Base-by-base conservation (phyloP, 225 moss, liverwort and hornwort genomes). In the Physcomitrellopsis africana region DNA sequence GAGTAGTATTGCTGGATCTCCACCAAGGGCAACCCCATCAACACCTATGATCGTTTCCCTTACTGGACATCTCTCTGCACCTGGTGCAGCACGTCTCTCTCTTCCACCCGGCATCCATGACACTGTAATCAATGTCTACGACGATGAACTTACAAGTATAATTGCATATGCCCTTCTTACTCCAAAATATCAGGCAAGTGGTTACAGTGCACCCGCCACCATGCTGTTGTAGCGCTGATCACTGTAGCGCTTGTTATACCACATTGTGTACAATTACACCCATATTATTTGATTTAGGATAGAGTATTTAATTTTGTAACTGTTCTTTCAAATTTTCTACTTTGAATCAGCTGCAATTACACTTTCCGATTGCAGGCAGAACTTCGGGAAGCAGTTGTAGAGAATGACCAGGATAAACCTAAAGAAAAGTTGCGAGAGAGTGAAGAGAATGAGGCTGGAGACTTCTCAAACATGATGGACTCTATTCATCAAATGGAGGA, bases 71-170 rank as follows among this genome's bases (percentile, higher is more conserved):
- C 51, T 88, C 27, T 81, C 87, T 65, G 81, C 76, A 72, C 92
- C 89, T 52, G 94, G 92, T 60, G 86, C 83, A 62, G 82, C 89
- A 15, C 86, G 91, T 47, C 71, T 94, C 22, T 85, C 85, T 79
- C 87, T 91, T 42, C 84, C 89, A 52, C 72, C 80, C 51, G 92
- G 94, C 22, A 81, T 89, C 42, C 81, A 83, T 72, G 89, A 89
- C 65, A 73, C 87, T 67, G 72, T 89, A 29, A 87, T 94, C 65
- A 88, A 83, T 52, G 86, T 96, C 15, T 91, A 92, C 58, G 92
- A 96, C 75, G 92, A 96, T 72, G 94, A 96, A 68, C 94, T 91
- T 60, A 96, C 94, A 52, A 91, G 85, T 77, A 85, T 94, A 65
- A 94, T 96, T 53, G 96, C 94, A 5, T 90, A 96, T 78, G 92